Evolutionary conservation across 2,329 filamentous ascomycete genomes (phyloP).

Genomic region (Chaetoscypha palmicola): DNA sequence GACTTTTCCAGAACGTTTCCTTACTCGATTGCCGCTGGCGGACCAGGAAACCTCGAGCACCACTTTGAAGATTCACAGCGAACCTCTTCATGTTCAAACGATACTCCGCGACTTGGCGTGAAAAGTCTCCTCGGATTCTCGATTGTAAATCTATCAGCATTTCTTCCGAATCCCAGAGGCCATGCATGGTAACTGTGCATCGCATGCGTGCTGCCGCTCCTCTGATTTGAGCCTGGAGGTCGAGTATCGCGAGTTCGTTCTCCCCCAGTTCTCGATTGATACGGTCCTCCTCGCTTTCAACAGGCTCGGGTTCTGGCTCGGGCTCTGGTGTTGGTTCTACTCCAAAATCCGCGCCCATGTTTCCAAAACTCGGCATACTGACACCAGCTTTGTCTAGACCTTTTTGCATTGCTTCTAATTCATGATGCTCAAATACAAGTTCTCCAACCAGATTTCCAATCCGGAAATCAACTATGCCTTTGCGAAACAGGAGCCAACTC

Average conservation of each 20-base stretch:
- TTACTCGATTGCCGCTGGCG: conserved; percentile 56
- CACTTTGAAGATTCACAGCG: conserved; percentile 72
- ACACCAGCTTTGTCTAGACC: conserved; percentile 91
- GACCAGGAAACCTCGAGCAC: conserved; percentile 67
- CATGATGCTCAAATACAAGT: conserved; percentile 94
- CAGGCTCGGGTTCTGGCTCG: conserved; percentile 49
- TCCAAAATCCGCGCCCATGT: conserved; percentile 93
- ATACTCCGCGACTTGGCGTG: conserved; percentile 76
- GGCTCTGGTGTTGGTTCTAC: conserved; percentile 73
- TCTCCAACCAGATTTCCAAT: conserved; percentile 97
- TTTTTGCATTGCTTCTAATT: conserved; percentile 93
- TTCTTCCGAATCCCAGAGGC: conserved; percentile 80
- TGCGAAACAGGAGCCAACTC: conserved; percentile 93
- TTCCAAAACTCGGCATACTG: conserved; percentile 95
- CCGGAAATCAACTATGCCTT: conserved; percentile 89
- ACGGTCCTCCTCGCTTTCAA: conserved; percentile 84
- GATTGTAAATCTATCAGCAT: conserved; percentile 76
- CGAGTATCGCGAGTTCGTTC: conserved; percentile 62
- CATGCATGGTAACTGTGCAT: conserved; percentile 77
- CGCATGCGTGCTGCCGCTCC: conserved; percentile 72
- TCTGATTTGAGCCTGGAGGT: conserved; percentile 80
- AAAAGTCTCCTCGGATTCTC: conserved; percentile 79
- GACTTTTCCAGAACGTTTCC: conserved; percentile 61
- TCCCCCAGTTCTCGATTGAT: conserved; percentile 76
- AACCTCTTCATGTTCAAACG: conserved; percentile 76